Evolutionary conservation across 2,329 filamentous ascomycete species (phyloP).

Genomic region (Arthrobotrys sinensis): DNA sequence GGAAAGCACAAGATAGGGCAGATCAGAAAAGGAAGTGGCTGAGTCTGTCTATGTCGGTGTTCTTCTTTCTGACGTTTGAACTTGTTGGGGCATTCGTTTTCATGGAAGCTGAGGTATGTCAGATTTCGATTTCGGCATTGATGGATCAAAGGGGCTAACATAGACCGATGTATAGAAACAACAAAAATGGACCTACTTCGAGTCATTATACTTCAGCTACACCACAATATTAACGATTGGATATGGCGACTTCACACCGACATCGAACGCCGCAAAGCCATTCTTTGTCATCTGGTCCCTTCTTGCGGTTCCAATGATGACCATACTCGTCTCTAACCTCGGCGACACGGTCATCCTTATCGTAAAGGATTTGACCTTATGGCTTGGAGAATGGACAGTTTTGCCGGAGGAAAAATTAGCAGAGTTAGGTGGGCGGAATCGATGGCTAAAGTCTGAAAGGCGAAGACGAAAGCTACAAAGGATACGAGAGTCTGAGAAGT

Average conservation of each 20-base stretch:
- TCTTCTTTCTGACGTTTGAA: slow-evolving; percentile 83
- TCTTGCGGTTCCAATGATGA: slow-evolving; percentile 88
- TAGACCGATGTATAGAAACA: slow-evolving; percentile 27
- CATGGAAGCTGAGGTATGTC: slow-evolving; percentile 73
- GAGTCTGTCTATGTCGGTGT: slow-evolving; percentile 77
- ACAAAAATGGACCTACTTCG: slow-evolving; percentile 79
- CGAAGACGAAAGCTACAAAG: slow-evolving; percentile 67
- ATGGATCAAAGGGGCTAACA: background rate
- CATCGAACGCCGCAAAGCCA: slow-evolving; percentile 82
- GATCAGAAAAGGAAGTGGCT: slow-evolving; percentile 80
- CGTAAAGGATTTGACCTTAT: slow-evolving; percentile 76
- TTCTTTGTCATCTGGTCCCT: slow-evolving; percentile 97
- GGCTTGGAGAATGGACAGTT: slow-evolving; percentile 77
- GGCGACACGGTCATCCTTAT: slow-evolving; percentile 83
- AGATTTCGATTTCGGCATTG: background rate
- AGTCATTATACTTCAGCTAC: slow-evolving; percentile 88
- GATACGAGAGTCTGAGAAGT: slow-evolving; percentile 66
- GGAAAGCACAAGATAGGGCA: slow-evolving; percentile 79
- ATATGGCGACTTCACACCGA: slow-evolving; percentile 84
- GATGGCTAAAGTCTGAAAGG: slow-evolving; percentile 69
- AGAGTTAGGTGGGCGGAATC: slow-evolving; percentile 37
- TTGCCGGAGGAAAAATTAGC: slow-evolving; percentile 67
- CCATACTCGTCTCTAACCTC: slow-evolving; percentile 85
- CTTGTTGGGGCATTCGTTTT: slow-evolving; percentile 85
- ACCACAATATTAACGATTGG: slow-evolving; percentile 87